Percentiles rank a stretch among this genome's conserved stretches.
Evolutionary conservation across 2,329 filamentous ascomycete species (phyloP).

Genomic region (Xylaria sp.): DNA sequence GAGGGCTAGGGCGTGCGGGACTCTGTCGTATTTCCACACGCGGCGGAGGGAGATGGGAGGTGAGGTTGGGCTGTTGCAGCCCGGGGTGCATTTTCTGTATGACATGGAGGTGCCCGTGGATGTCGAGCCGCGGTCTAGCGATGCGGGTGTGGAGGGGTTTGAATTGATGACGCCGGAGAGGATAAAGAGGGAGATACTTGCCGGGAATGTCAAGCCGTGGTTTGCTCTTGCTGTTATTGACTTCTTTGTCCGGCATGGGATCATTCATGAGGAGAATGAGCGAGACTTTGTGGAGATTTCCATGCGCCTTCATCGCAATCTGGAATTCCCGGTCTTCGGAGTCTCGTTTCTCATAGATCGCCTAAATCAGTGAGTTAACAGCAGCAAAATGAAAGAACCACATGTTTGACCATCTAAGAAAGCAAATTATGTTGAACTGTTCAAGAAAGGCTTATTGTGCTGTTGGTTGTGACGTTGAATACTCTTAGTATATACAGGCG

Average conservation of each 20-base stretch:
- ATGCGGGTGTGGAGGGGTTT: conserved; percentile 68
- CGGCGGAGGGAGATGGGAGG: conserved; percentile 71
- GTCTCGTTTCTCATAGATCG: conserved; percentile 17
- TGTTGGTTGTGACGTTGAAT: conserved; percentile 12
- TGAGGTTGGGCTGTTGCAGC: conserved; percentile 70
- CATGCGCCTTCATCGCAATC: conserved; percentile 46
- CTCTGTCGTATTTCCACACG: conserved; percentile 74
- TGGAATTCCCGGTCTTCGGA: conserved; percentile 33
- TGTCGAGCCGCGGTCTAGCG: conserved; percentile 68
- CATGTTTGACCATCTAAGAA: not conserved
- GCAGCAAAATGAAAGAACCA: not conserved
- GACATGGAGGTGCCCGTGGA: conserved; percentile 69
- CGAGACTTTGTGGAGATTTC: conserved; percentile 72
- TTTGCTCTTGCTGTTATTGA: conserved; percentile 75
- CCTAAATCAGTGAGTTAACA: conserved; percentile 12
- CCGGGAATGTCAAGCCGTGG: conserved; percentile 77
- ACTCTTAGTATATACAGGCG: conserved; percentile 37
- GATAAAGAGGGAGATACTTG: conserved; percentile 66
- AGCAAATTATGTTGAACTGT: conserved; percentile 2
- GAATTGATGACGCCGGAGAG: conserved; percentile 65
- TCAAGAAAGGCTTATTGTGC: conserved; percentile 26
- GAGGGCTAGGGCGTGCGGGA: conserved; percentile 65
- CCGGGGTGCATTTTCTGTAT: conserved; percentile 77
- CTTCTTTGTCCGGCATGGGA: conserved; percentile 76
- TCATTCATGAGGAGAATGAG: conserved; percentile 73